Evolutionary conservation across 2,329 filamentous ascomycete species (phyloP).

Genomic region (Plenodomus biglobosus): DNA sequence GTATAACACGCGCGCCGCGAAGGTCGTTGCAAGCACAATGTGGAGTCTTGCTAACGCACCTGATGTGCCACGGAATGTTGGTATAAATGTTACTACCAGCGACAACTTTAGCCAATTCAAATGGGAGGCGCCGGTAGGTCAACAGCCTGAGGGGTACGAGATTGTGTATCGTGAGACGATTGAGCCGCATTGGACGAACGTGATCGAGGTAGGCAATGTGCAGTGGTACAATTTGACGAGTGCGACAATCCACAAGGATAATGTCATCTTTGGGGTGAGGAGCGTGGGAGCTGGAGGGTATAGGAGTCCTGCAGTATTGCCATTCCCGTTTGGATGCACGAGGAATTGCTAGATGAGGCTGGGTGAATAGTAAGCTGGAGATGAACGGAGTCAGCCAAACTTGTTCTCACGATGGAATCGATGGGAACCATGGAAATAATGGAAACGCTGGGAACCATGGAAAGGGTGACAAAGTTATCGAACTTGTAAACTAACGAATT

Average conservation of each 20-base stretch:
- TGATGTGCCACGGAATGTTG: constrained; percentile 54
- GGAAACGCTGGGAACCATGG: too few relatives aligned
- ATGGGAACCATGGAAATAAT: too few relatives aligned
- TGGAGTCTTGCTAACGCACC: constrained; percentile 59
- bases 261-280: constrained; percentile 60
- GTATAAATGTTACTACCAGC: constrained; percentile 50
- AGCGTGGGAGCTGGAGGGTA: constrained; percentile 54
- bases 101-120: constrained; percentile 56
- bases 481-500: too few relatives aligned
- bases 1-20: constrained; percentile 56
- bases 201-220: constrained; percentile 53
- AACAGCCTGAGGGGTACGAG: constrained; percentile 54
- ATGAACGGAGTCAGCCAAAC: not conserved
- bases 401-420: too few relatives aligned
- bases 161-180: constrained; percentile 58
- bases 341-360: not conserved
- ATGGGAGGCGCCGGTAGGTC: constrained; percentile 50
- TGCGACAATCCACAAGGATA: constrained; percentile 58
- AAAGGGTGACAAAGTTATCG: too few relatives aligned
- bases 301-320: constrained; percentile 53
- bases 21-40: constrained; percentile 57
- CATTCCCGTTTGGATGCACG: constrained; percentile 34
- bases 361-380: not conserved
- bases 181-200: constrained; percentile 55
- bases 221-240: constrained; percentile 40